A percentile compares a stretch with the other conserved stretches of the same genome.
phyloP scores from a whole-genome alignment of 2,329 filamentous ascomycete genomes.

The Penicillium sclerotigenum region DNA sequence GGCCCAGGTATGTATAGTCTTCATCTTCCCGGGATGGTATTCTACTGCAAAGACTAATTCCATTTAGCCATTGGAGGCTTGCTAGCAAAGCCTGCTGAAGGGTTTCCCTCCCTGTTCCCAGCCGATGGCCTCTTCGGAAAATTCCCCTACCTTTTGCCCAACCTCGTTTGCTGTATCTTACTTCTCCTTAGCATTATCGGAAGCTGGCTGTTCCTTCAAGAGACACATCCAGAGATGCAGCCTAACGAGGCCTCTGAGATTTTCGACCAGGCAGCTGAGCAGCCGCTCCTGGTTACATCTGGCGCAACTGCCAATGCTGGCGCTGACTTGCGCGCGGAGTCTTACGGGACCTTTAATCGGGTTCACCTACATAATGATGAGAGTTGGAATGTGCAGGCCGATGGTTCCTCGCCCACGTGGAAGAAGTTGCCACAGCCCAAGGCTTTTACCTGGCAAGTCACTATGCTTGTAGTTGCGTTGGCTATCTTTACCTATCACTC shows the following conservation, averaged over 20 bases:
- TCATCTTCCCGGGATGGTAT: not conserved
- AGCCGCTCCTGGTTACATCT: constrained; percentile 71
- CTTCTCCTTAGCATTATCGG: constrained; percentile 75
- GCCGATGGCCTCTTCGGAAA: constrained; percentile 65
- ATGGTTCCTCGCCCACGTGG: constrained; percentile 44
- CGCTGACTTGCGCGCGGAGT: constrained; percentile 72
- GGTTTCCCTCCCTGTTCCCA: constrained; percentile 70
- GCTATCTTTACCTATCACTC: constrained; percentile 92
- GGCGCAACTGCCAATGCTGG: constrained; percentile 70
- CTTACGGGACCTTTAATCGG: constrained; percentile 69
- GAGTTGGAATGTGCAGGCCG: constrained; percentile 50
- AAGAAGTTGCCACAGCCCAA: constrained; percentile 41
- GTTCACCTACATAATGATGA: constrained; percentile 55
- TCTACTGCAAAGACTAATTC: constrained; percentile 11
- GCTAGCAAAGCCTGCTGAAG: constrained; percentile 73
- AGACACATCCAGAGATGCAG: constrained; percentile 84
- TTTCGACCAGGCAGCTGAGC: constrained; percentile 55
- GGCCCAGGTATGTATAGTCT: constrained; percentile 55
- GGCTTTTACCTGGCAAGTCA: constrained; percentile 62
- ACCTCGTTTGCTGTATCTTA: constrained; percentile 74
- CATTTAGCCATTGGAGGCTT: constrained; percentile 72
- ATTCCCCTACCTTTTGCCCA: constrained; percentile 86
- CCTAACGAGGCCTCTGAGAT: constrained; percentile 45
- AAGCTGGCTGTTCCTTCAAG: constrained; percentile 77
- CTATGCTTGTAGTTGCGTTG: constrained; percentile 74